Evolutionary conservation across 164 flowering plant species (phyloP), one percentile per base, ranked within the genome.

Genomic region (Dillenia suffruticosa): DNA sequence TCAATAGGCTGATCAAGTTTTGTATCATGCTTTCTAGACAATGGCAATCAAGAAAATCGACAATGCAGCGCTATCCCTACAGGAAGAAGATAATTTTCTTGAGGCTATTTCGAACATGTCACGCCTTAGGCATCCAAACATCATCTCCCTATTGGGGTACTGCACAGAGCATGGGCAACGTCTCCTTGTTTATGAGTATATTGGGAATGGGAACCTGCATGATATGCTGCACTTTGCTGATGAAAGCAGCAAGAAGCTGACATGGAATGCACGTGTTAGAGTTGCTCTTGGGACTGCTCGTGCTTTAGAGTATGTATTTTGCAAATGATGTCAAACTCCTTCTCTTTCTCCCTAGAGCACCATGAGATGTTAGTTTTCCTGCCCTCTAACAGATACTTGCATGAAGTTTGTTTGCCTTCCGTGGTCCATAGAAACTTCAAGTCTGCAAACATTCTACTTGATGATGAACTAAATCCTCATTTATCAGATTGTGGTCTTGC

Each of bases 361-460:
- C 0, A 32, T 32, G 7, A 32, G 40, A 32, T 3, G 2, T 32
- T 32, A 4, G 40, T 32, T 32, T 32, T 32, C 40, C 0, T 32
- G 40, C 40, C 40, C 17, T 57, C 32, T 66, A 15, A 45, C 48
- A 94, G 99, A 88, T 94, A 94, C 79, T 76, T 94, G 89, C 99
- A 94, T 77, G 99, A 94, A 75, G 96, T 94, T 43, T 94, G 99
- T 73, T 67, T 86, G 74, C 99, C 99, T 56, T 84, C 88, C 45
- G 89, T 89, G 71, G 97, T 94, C 52, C 99, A 94, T 79, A 87
- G 96, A 81, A 94, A 94, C 81, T 83, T 94, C 65, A 94, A 94
- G 79, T 86, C 99, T 2, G 96, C 96, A 59, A 94, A 94, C 64
- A 88, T 94, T 64, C 84, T 94, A 62, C 93, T 94, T 40, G 96